Base-by-base conservation (phyloP, 1,284 basidiomycete species). In the Rhodotorula sp. region DNA sequence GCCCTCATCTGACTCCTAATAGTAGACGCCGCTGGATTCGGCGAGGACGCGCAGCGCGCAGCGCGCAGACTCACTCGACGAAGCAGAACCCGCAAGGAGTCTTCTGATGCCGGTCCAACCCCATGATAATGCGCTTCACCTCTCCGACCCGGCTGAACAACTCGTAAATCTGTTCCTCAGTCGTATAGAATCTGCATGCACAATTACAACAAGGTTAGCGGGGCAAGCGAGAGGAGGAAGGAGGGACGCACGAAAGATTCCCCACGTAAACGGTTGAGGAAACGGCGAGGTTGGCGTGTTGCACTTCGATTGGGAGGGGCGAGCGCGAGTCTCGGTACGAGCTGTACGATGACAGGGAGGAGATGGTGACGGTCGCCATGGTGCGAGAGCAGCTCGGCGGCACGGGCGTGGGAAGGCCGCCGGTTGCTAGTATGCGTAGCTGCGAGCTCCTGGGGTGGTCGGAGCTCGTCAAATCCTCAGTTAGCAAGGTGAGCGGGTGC, bases 41-140 rank as follows among this genome's bases (percentile, higher is more conserved):
- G 22, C 48, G 20, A 49, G 13, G 36, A 36, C 36, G 5, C 20
- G 46, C 46, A 17, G 17, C 6, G 10, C 20, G 8, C 3, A 13
- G 10, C 20, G 8, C 3, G 13, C 22, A 30, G n/a, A 39, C 34
- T 19, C 55, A 81, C 79, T 99, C 96, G 68, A 99, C 96, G 78
- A 99, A 99, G 77, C 95, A 97, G 81, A 99, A 99, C 1, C 96
- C 96, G 79, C 96, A 99, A 0, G 96, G 96, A 59, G 96, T 99
- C 91, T 94, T 90, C 59, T 90, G 91, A 80, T 98, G 93, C 67
- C 96, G 85, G 83, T 99, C 96, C 49, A 99, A 85, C 34, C 96
- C 96, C 96, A 99, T 99, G 78, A 99, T 99, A 76, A 99, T 96
- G 74, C 95, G 88, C 80, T 98, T 98, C 76, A 99, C 94, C 44